These are phyloP conservation scores for Aspergillus pseudotamarii DNA, from an alignment of 2,329 filamentous ascomycete species.

Conservation along the genomic window DNA sequence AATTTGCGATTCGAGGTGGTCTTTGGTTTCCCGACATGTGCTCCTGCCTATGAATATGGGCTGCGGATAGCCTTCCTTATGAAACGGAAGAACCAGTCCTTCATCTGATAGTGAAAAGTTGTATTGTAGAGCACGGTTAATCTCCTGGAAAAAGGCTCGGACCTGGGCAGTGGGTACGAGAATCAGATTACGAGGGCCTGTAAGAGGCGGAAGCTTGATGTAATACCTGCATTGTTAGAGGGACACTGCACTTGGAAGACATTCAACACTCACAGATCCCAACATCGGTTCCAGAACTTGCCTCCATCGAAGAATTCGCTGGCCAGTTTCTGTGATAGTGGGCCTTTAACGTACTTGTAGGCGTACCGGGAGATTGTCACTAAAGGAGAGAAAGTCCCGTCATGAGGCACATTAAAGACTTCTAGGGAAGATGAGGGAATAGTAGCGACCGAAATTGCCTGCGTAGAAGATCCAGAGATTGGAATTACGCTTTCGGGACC, in stretches of 20 bases:
- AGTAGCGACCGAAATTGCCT: background rate
- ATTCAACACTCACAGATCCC: slow-evolving; percentile 71
- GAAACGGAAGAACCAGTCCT: slow-evolving; percentile 66
- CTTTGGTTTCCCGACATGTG: slow-evolving; percentile 48
- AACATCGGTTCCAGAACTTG: slow-evolving; percentile 58
- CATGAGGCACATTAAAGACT: slow-evolving; percentile 1
- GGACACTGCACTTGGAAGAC: background rate
- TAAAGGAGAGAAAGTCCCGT: slow-evolving; percentile 43
- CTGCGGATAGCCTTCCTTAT: slow-evolving; percentile 59
- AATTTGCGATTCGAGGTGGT: slow-evolving; percentile 37
- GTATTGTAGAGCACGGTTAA: slow-evolving; percentile 60
- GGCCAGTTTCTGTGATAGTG: slow-evolving; percentile 37
- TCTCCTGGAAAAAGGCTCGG: slow-evolving; percentile 62
- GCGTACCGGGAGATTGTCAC: slow-evolving; percentile 44
- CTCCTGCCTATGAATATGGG: slow-evolving; percentile 70
- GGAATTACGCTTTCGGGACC: background rate
- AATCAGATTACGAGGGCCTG: slow-evolving; percentile 59
- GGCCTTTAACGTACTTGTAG: slow-evolving; percentile 44
- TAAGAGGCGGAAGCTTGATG: slow-evolving; percentile 56
- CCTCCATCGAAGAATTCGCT: slow-evolving; percentile 44
- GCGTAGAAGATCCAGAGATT: background rate
- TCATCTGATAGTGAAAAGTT: slow-evolving; percentile 61
- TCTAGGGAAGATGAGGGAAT: background rate
- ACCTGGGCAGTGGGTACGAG: slow-evolving; percentile 71
- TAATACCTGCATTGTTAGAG: slow-evolving; percentile 61